Base-by-base conservation (phyloP, 179 eudicot genomes). In the Beta corolliflora region DNA sequence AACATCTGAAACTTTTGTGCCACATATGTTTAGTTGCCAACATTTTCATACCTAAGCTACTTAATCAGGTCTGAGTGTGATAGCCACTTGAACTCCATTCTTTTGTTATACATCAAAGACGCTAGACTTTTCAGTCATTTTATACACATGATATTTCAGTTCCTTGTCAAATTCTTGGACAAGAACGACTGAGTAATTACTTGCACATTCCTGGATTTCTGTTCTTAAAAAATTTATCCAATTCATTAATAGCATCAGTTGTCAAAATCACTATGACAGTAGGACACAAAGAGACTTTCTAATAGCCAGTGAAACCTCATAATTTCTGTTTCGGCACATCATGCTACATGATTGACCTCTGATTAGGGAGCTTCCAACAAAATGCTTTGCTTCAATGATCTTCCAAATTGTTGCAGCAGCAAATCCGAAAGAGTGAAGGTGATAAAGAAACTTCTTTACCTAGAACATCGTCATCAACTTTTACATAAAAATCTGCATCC, bases 381-480 rank as follows among this genome's bases (percentile, higher is more conserved):
- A 61, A 36, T 53, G 13, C 11, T 44, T 68, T 9, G 76, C 71
- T 46, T 29, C 7, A 21, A 36, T 45, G 53, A n/a, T 67, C 31
- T 46, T 21, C 4, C 21, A 25, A 36, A 48, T 60, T 52, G 5
- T 11, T 10, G 44, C 5, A 41, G 10, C 15, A 16, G 75, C 21
- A 44, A 58, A 31, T 19, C 12, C 0, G 65, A 75, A 41, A 55
- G 55, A 54, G 41, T 48, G 54, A 31, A 72, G 66, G 70, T 23
- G 8, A 31, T 31, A 68, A n/a, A 65, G 5, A 77, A 13, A 46
- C 36, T 46, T 14, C 19, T 16, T 73, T 82, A 93, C 97, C 98
- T 85, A 93, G 98, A 82, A 93, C 97, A 87, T 94, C 98, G 44
- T 93, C 97, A 79, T 94, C 97, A 59, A 94, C 98, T 84, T 94